These are phyloP conservation scores for Cladosporium sphaerospermum DNA, from an alignment of 2,329 filamentous ascomycete species.

Conservation along the genomic window DNA sequence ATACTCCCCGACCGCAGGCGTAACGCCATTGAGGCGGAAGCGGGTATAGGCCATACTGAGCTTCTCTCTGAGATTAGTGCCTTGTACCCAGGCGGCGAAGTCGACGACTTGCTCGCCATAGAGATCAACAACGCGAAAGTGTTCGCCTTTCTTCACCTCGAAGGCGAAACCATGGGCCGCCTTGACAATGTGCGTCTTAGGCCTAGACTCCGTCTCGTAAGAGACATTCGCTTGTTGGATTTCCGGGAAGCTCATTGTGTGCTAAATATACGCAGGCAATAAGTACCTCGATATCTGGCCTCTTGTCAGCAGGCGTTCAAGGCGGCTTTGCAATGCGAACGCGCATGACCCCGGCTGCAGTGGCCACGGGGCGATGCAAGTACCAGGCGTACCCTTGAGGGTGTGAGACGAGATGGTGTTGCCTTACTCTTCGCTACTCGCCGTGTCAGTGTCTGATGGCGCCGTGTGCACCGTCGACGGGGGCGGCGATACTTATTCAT, in stretches of 20 bases:
- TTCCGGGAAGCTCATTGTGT: conserved; percentile 11
- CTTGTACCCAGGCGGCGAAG: conserved; percentile 34
- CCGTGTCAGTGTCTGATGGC: too few relatives aligned
- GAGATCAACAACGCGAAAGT: conserved; percentile 35
- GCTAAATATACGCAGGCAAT: neutral
- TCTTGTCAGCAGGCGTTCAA: neutral
- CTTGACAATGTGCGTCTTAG: conserved; percentile 22
- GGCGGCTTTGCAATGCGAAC: neutral
- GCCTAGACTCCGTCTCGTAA: neutral
- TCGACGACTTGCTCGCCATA: conserved; percentile 37
- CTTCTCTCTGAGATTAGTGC: conserved; percentile 28
- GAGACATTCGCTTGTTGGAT: neutral
- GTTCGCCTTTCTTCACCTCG: conserved; percentile 29
- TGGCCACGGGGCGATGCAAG: neutral
- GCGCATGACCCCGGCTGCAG: neutral
- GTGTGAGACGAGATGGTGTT: neutral
- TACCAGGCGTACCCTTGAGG: neutral
- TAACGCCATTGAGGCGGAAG: conserved; percentile 31
- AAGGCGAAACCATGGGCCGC: conserved; percentile 31
- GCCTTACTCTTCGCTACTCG: neutral
- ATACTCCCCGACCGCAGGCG: conserved; percentile 32
- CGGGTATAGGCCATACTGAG: conserved; percentile 35
- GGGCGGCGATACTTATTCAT: too few relatives aligned
- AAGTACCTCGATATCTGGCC: neutral
- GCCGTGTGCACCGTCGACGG: too few relatives aligned